Evolutionary conservation across 1,139 yeast genomes (phyloP).

Genomic region (Yamadazyma songkhlaensis): DNA sequence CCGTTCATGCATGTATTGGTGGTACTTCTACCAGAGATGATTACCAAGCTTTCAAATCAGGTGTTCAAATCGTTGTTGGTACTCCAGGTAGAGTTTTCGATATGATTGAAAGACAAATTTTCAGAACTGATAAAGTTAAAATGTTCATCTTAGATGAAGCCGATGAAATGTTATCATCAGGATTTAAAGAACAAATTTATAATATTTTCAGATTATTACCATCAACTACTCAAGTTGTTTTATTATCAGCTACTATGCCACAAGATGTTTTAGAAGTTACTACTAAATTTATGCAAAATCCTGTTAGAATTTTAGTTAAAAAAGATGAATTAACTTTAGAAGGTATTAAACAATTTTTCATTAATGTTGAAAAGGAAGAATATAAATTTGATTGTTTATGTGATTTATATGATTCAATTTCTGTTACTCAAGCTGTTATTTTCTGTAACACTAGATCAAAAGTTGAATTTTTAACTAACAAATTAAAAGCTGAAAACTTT

Average conservation of each 20-base stretch:
- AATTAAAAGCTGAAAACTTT: slow-evolving; percentile 82
- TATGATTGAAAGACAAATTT: slow-evolving; percentile 92
- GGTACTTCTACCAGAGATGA: slow-evolving; percentile 94
- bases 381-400: slow-evolving; percentile 94
- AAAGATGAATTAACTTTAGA: slow-evolving; percentile 97
- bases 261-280: slow-evolving; percentile 95
- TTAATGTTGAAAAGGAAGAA: slow-evolving; percentile 90
- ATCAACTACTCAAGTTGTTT: slow-evolving; percentile 92
- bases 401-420: slow-evolving; percentile 95
- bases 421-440: slow-evolving; percentile 98
- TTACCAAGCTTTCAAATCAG: slow-evolving; percentile 85
- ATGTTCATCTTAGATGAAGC: slow-evolving; percentile 99
- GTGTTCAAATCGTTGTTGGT: slow-evolving; percentile 97
- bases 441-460: slow-evolving; percentile 99
- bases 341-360: slow-evolving; percentile 96
- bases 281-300: slow-evolving; percentile 95
- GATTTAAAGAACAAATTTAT: slow-evolving; percentile 97
- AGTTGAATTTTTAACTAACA: slow-evolving; percentile 91
- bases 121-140: slow-evolving; percentile 86
- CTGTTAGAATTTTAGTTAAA: slow-evolving; percentile 95
- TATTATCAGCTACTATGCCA: slow-evolving; percentile 97
- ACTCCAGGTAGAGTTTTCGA: slow-evolving; percentile 99
- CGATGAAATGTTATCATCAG: slow-evolving; percentile 96
- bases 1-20: slow-evolving; percentile 98
- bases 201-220: slow-evolving; percentile 94